Evolutionary conservation across 1,284 basidiomycete species (phyloP).

Genomic region (Stygiomarasmius scandens): DNA sequence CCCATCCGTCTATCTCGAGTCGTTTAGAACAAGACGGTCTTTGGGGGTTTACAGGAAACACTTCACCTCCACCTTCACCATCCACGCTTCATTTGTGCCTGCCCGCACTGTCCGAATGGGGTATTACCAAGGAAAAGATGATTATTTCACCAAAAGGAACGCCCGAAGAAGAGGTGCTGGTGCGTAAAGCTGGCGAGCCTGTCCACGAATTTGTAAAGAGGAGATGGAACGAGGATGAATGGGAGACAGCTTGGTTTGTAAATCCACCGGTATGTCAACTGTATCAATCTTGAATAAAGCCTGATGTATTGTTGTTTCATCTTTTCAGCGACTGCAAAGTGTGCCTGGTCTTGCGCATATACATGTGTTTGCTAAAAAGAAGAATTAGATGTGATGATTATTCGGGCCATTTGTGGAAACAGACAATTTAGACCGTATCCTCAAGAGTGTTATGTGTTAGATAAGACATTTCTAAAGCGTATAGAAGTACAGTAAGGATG

Average conservation of each 20-base stretch:
- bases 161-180: constrained; percentile 53
- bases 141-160: constrained; percentile 50
- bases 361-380: constrained; percentile 75
- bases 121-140: constrained; percentile 61
- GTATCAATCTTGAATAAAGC: too few species aligned
- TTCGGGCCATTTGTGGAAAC: neutral
- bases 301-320: neutral
- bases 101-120: constrained; percentile 69
- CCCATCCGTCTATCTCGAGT: constrained; percentile 46
- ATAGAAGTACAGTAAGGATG: too few species aligned
- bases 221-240: constrained; percentile 66
- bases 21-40: constrained; percentile 71
- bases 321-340: constrained; percentile 69
- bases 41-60: constrained; percentile 74
- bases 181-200: constrained; percentile 55
- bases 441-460: too few species aligned
- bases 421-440: too few species aligned
- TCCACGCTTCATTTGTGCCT: constrained; percentile 59
- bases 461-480: too few species aligned
- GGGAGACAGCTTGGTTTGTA: constrained; percentile 87
- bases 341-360: constrained; percentile 78
- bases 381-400: constrained; percentile 22
- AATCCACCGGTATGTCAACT: constrained; percentile 72
- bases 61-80: constrained; percentile 62
- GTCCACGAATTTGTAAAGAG: constrained; percentile 63